phyloP scores from a whole-genome alignment of 345 rosid species.

The Camelina sativa region DNA sequence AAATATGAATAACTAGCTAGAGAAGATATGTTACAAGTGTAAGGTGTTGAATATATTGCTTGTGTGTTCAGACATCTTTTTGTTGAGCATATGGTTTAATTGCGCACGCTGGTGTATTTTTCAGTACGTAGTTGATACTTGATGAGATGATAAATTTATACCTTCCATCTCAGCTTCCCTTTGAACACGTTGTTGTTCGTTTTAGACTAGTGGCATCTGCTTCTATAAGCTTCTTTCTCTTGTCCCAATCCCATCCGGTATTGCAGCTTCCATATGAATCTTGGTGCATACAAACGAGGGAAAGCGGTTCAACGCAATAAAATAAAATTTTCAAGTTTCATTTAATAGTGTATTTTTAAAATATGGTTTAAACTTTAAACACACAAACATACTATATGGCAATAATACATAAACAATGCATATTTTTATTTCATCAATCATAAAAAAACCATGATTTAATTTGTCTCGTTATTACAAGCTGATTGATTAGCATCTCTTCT shows the following conservation, averaged over 20 bases:
- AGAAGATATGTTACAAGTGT: not conserved
- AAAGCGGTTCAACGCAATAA: too few relatives aligned
- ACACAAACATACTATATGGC: too few relatives aligned
- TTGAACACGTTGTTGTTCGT: too few relatives aligned
- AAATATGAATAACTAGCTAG: constrained; percentile 22
- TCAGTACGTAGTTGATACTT: constrained; percentile 5
- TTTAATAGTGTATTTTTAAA: too few relatives aligned
- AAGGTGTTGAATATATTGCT: not conserved
- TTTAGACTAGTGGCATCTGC: not conserved
- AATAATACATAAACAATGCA: not conserved
- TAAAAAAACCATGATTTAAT: not conserved
- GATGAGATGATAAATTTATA: constrained; percentile 15
- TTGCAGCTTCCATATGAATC: too few relatives aligned
- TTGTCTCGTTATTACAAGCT: not conserved
- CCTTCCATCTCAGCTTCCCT: constrained; percentile 15
- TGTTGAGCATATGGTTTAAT: constrained; percentile 4
- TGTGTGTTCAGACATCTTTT: constrained; percentile 13
- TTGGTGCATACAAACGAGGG: too few relatives aligned
- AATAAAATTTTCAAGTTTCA: too few relatives aligned
- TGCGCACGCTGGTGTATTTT: constrained; percentile 7
- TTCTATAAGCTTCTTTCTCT: too few relatives aligned
- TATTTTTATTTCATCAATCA: not conserved
- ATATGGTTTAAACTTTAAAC: too few relatives aligned
- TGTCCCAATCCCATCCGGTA: too few relatives aligned
- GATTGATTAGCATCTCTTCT: constrained; percentile 9